phyloP scores from a whole-genome alignment of 345 rosid genomes.

The Brassica juncea region DNA sequence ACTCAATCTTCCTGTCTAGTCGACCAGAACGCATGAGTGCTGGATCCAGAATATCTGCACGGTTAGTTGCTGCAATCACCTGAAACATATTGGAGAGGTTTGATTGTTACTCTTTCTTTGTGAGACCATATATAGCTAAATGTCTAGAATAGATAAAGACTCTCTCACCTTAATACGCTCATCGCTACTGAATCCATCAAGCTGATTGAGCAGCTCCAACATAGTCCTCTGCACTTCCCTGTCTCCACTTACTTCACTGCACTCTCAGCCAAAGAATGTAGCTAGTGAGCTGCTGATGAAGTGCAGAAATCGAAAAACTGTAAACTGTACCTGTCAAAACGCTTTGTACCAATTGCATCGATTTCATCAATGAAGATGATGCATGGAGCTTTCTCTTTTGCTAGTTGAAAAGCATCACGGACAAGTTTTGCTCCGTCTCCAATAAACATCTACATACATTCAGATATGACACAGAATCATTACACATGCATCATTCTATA shows the following conservation, averaged over 20 bases:
- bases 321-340: constrained; percentile 78
- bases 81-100: constrained; percentile 28
- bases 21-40: constrained; percentile 99
- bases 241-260: constrained; percentile 99
- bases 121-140: neutral
- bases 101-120: constrained; percentile 5
- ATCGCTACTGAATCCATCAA: constrained; percentile 98
- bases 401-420: constrained; percentile 99
- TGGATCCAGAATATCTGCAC: constrained; percentile 98
- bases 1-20: constrained; percentile 97
- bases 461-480: neutral
- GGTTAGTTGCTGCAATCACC: constrained; percentile 99
- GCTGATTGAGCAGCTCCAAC: constrained; percentile 98
- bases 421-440: constrained; percentile 99
- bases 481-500: neutral
- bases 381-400: constrained; percentile 99
- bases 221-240: constrained; percentile 99
- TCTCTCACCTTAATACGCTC: constrained; percentile 87
- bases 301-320: neutral
- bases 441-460: constrained; percentile 80
- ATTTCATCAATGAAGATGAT: constrained; percentile 99
- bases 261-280: constrained; percentile 29
- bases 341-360: constrained; percentile 97
- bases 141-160: constrained; percentile 14
- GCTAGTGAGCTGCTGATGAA: constrained; percentile 1